Conservation (phyloP, 2,329 filamentous ascomycete genomes). For the Amauroascus niger region DNA sequence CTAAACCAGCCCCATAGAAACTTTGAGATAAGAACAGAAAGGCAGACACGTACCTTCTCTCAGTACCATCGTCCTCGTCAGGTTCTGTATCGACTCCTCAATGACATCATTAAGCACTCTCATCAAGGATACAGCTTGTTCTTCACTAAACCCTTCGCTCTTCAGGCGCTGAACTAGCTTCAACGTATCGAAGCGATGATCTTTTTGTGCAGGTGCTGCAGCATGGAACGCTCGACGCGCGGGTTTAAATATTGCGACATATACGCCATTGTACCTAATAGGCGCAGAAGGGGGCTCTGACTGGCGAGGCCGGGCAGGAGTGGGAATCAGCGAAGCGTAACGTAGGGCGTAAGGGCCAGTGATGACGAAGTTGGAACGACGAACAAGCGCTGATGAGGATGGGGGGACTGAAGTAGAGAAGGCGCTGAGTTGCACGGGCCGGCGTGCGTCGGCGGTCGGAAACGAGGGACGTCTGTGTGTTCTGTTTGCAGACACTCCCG, state of each 20-base stretch:
- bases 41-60: constrained; percentile 62
- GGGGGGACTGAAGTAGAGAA: not conserved
- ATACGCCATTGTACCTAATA: constrained; percentile 40
- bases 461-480: constrained; percentile 1
- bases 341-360: constrained; percentile 5
- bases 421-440: not conserved
- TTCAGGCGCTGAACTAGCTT: constrained; percentile 90
- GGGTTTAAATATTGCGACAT: constrained; percentile 36
- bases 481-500: not conserved
- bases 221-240: constrained; percentile 47
- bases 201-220: constrained; percentile 51
- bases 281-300: constrained; percentile 18
- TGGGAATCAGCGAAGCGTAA: not conserved
- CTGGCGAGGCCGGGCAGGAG: not conserved
- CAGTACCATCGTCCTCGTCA: constrained; percentile 94
- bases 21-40: not conserved
- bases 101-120: constrained; percentile 92
- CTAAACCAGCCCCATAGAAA: not conserved
- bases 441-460: not conserved
- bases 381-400: not conserved
- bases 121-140: constrained; percentile 97
- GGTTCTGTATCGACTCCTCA: constrained; percentile 94
- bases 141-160: constrained; percentile 87
- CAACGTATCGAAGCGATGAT: constrained; percentile 96
- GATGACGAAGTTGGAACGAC: not conserved